Conservation (phyloP, 108 stramenopile species). For the Nannochloropsis gaditana region DNA sequence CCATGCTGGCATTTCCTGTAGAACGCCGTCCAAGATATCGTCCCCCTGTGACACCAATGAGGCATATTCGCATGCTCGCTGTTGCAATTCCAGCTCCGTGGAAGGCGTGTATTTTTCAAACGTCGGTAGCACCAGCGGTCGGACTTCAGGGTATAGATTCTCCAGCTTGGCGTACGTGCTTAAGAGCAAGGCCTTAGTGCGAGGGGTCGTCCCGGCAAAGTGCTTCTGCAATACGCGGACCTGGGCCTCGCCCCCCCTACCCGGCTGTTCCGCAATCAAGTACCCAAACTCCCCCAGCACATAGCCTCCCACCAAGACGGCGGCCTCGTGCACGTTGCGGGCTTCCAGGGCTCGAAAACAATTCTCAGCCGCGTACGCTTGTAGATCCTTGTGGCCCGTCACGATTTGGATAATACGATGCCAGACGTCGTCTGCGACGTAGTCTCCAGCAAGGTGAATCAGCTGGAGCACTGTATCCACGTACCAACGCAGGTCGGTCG, state of each 20-base stretch:
- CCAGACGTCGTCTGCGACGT: slow-evolving; percentile 94
- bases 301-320: slow-evolving; percentile 84
- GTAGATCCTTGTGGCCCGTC: slow-evolving; percentile 88
- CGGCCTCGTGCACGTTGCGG: slow-evolving; percentile 69
- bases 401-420: slow-evolving; percentile 95
- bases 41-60: slow-evolving; percentile 28
- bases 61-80: slow-evolving; percentile 41
- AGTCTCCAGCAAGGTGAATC: slow-evolving; percentile 84
- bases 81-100: slow-evolving; percentile 40
- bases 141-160: slow-evolving; percentile 86
- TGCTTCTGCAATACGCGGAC: slow-evolving; percentile 74
- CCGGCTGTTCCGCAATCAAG: slow-evolving; percentile 82
- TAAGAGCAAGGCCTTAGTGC: slow-evolving; percentile 74
- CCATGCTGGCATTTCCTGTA: slow-evolving; percentile 42
- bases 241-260: slow-evolving; percentile 28
- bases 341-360: slow-evolving; percentile 68
- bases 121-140: slow-evolving; percentile 53
- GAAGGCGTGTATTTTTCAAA: slow-evolving; percentile 30
- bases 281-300: slow-evolving; percentile 96
- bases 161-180: slow-evolving; percentile 89
- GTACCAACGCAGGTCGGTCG: slow-evolving; percentile 79
- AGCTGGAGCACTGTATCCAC: slow-evolving; percentile 92
- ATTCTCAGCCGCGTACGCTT: slow-evolving; percentile 86
- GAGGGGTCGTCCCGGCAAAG: slow-evolving; percentile 53
- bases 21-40: neutral